These are phyloP conservation scores for Lyophyllum decastes DNA, from an alignment of 768 basidiomycete species.

Conservation along the genomic window DNA sequence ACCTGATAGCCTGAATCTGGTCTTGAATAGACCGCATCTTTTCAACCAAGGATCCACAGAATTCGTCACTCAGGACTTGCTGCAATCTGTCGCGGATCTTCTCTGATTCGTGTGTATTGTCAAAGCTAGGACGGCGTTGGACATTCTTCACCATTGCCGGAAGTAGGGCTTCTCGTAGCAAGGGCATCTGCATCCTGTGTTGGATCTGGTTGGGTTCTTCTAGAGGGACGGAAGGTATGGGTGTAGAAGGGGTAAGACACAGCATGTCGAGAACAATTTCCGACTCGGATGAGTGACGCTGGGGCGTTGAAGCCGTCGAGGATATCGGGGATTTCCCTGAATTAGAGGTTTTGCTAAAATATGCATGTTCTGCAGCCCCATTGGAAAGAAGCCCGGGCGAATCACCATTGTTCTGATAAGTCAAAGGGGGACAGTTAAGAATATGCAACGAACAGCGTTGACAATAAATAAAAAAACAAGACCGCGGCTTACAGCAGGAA, in stretches of 20 bases:
- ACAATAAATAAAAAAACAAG: not conserved
- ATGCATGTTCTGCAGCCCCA: not conserved
- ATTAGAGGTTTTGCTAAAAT: not conserved
- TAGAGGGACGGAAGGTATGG: not conserved
- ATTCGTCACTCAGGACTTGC: constrained; percentile 26
- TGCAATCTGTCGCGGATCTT: constrained; percentile 13
- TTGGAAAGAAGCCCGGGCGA: not conserved
- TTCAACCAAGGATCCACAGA: constrained; percentile 23
- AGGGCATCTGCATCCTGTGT: not conserved
- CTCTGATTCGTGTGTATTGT: not conserved
- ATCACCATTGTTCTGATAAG: constrained; percentile 1
- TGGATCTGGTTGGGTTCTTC: not conserved
- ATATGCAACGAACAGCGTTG: not conserved
- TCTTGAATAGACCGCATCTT: constrained; percentile 16
- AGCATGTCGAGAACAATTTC: not conserved
- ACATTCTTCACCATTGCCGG: constrained; percentile 19
- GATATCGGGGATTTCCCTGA: not conserved
- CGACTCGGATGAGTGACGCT: not conserved
- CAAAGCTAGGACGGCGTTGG: constrained; percentile 11
- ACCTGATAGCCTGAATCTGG: constrained; percentile 7
- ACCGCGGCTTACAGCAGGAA: not conserved
- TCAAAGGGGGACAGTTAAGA: not conserved
- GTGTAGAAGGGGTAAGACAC: not conserved
- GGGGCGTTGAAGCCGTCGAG: not conserved
- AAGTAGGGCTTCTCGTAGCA: constrained; percentile 13